Evolutionary conservation across 441 rosid species (phyloP).

Genomic region (Isatis lusitanica): DNA sequence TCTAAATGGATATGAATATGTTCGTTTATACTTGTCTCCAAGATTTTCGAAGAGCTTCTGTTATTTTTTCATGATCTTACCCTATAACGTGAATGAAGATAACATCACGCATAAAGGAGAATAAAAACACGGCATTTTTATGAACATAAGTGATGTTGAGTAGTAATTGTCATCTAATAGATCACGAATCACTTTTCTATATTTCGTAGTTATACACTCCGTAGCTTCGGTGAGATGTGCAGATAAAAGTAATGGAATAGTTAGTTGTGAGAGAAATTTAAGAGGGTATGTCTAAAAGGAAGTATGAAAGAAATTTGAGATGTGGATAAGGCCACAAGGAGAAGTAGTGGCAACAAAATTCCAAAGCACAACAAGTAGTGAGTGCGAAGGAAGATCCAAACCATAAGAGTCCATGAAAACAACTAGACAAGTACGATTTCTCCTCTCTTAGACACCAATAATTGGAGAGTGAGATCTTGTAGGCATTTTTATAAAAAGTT

Average conservation of each 20-base stretch:
- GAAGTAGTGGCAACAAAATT: background rate
- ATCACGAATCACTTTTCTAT: background rate
- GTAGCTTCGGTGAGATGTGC: background rate
- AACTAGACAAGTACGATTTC: conserved; percentile 14
- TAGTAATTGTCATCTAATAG: background rate
- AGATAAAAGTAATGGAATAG: background rate
- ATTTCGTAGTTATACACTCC: background rate
- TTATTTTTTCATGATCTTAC: background rate
- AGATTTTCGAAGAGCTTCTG: background rate
- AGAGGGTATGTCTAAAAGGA: too few relatives aligned
- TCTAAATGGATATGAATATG: background rate
- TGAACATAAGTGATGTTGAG: background rate
- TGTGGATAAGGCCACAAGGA: background rate
- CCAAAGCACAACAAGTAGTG: background rate
- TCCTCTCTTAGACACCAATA: background rate
- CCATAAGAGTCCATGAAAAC: conserved; percentile 13
- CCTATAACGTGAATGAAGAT: background rate
- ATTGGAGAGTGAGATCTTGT: background rate
- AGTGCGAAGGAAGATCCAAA: background rate
- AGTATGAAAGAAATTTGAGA: conserved; percentile 6
- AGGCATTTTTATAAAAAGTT: background rate
- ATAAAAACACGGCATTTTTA: background rate
- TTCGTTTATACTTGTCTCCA: background rate
- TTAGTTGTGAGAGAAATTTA: too few relatives aligned
- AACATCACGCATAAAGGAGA: background rate